phyloP scores from a whole-genome alignment of 148 eudicot species.

The Hydrangea macrophylla region DNA sequence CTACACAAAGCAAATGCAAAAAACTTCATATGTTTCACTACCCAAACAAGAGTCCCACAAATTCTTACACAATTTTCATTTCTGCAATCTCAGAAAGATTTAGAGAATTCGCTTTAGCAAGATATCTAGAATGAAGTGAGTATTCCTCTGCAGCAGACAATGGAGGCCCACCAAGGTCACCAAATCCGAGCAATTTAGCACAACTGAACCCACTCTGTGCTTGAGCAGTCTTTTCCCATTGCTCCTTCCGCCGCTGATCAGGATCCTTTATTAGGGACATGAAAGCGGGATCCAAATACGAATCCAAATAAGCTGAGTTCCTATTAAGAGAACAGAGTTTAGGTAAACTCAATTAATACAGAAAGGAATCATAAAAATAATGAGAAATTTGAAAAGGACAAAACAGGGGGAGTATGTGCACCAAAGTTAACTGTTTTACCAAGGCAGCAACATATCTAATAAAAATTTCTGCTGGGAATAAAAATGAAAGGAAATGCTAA shows the following conservation, averaged over 20 bases:
- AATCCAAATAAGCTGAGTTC: conserved; percentile 76
- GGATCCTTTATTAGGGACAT: conserved; percentile 98
- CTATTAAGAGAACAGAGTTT: conserved; percentile 34
- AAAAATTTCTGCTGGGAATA: too few relatives aligned
- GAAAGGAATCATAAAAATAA: neutral
- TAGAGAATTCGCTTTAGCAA: conserved; percentile 86
- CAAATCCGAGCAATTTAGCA: conserved; percentile 84
- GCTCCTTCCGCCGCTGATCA: conserved; percentile 85
- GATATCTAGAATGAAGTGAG: conserved; percentile 95
- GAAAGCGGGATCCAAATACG: conserved; percentile 97
- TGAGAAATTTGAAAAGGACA: neutral
- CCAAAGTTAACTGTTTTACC: too few relatives aligned
- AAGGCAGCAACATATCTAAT: too few relatives aligned
- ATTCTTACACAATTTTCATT: conserved; percentile 95
- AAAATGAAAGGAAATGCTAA: too few relatives aligned
- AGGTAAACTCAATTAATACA: conserved; percentile 2
- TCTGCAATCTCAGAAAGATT: conserved; percentile 94
- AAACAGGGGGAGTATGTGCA: neutral
- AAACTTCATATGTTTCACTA: too few relatives aligned
- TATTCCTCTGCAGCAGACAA: conserved; percentile 95
- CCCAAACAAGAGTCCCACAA: neutral
- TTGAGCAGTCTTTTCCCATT: conserved; percentile 93
- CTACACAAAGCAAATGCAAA: too few relatives aligned
- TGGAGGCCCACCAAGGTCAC: conserved; percentile 82
- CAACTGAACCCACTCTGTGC: conserved; percentile 72